These are phyloP conservation scores for Xylaria cubensis DNA, from an alignment of 495 filamentous ascomycete genomes.

Conservation along the genomic window DNA sequence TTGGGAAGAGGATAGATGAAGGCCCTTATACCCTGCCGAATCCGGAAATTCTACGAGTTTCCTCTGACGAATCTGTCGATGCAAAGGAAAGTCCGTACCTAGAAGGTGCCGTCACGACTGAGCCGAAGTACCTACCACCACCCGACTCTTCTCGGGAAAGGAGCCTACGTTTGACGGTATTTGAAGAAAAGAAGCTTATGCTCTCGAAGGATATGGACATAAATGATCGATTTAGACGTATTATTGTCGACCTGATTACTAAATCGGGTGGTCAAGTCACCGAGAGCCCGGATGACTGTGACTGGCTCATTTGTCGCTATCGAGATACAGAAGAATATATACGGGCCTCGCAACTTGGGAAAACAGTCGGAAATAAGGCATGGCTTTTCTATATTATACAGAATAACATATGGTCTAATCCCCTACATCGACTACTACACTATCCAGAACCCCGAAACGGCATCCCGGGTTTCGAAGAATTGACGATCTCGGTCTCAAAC, in stretches of 20 bases:
- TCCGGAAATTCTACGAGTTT: constrained; percentile 72
- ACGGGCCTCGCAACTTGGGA: constrained; percentile 72
- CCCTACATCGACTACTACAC: constrained; percentile 79
- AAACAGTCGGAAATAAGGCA: constrained; percentile 87
- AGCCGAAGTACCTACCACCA: constrained; percentile 59
- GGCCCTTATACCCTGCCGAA: constrained; percentile 86
- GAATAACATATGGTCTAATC: constrained; percentile 84
- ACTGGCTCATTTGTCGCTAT: constrained; percentile 86
- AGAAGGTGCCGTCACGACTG: constrained; percentile 75
- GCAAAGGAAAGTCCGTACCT: constrained; percentile 65
- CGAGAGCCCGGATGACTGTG: constrained; percentile 68
- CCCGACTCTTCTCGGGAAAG: constrained; percentile 43
- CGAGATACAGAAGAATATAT: constrained; percentile 82
- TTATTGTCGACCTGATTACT: constrained; percentile 72
- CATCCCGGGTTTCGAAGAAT: constrained; percentile 77
- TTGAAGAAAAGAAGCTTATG: constrained; percentile 68
- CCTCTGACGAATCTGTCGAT: constrained; percentile 60
- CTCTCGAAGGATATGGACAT: constrained; percentile 75
- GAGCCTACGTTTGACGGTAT: constrained; percentile 62
- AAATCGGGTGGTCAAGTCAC: constrained; percentile 73
- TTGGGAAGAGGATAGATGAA: constrained; percentile 87
- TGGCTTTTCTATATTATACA: constrained; percentile 95
- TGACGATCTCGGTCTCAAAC: constrained; percentile 87
- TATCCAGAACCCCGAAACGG: constrained; percentile 80
- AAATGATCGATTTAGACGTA: constrained; percentile 65